A percentile compares a stretch with the other conserved stretches of the same genome.
phyloP scores from a whole-genome alignment of 202 grass and related monocot genomes.

The Elaeis oleifera region DNA sequence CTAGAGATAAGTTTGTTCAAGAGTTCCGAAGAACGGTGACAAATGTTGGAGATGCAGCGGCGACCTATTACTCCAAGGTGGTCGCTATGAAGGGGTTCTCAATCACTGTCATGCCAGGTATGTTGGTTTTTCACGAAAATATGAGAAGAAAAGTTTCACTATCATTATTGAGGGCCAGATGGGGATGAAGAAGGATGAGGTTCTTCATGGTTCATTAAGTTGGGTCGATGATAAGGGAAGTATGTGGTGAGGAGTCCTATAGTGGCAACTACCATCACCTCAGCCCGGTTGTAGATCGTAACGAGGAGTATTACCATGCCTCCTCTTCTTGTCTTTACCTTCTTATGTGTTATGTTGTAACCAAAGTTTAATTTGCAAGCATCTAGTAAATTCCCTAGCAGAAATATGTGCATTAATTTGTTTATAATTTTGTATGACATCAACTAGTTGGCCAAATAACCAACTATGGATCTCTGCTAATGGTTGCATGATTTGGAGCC shows the following conservation, averaged over 20 bases:
- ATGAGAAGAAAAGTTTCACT: conserved; percentile 46
- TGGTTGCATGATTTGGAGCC: too few species aligned
- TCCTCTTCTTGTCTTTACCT: background rate
- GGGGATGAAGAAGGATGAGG: conserved; percentile 18
- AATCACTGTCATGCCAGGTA: conserved; percentile 34
- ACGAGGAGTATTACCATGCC: background rate
- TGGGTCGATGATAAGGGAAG: conserved; percentile 49
- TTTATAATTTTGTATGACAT: too few species aligned
- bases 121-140: conserved; percentile 32
- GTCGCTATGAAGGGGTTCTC: conserved; percentile 29
- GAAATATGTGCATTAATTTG: too few species aligned
- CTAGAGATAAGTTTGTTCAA: background rate
- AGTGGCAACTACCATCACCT: conserved; percentile 25
- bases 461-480: too few species aligned
- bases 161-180: conserved; percentile 30
- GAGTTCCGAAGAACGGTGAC: conserved; percentile 50
- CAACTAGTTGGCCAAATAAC: too few species aligned
- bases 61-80: conserved; percentile 32
- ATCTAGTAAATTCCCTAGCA: too few species aligned
- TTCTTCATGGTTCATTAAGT: conserved; percentile 36
- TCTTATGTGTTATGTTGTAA: too few species aligned
- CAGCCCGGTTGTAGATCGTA: conserved; percentile 5
- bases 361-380: too few species aligned
- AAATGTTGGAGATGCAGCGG: conserved; percentile 35
- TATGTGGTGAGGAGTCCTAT: conserved; percentile 64